Evolutionary conservation across 176 grass and related monocot genomes (phyloP), one percentile per base, ranked within the genome.

Genomic region (barley (Hordeum vulgare)): DNA sequence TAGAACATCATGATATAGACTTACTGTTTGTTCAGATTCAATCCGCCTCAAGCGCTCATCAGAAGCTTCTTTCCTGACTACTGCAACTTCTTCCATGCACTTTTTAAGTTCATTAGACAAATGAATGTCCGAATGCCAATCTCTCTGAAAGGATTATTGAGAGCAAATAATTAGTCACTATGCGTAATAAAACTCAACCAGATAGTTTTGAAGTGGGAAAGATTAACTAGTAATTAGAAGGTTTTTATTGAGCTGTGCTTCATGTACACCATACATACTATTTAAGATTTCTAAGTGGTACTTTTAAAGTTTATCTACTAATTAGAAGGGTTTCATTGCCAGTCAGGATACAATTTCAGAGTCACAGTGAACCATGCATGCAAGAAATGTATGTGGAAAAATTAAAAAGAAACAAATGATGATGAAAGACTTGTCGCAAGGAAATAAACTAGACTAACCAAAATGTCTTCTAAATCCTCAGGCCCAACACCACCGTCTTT

Each of bases 11-110:
- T 20, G 49, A 58, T 37, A 39, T 36, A 27, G n/a, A n/a, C 12
- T 71, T 88, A 83, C 86, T 73, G 82, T 83, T 71, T 54, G 15
- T 29, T 83, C 86, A 53, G 53, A 61, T 88, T 83, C 86, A 41
- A 88, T 88, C 26, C 80, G 31, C 80, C 12, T 83, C 80, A 78
- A 82, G 11, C 80, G 80, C 64, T 88, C 74, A 0, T 78, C 74
- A 41, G 80, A 88, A 27, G 86, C 86, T 83, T 88, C 80, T 11
- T 63, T 78, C 86, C 71, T 88, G 21, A 78, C 47, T 47, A 31
- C 42, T 37, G 41, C 41, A 88, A 41, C 80, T 63, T 77, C 64
- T 5, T 88, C 86, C 56, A 49, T 71, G 67, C 21, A 34, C 27
- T 78, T 88, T 62, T 62, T 40, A 14, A 83, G 45, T 78, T 77